These are phyloP conservation scores for Boletus smithii DNA, from an alignment of 1,284 basidiomycete species.

Conservation along the genomic window DNA sequence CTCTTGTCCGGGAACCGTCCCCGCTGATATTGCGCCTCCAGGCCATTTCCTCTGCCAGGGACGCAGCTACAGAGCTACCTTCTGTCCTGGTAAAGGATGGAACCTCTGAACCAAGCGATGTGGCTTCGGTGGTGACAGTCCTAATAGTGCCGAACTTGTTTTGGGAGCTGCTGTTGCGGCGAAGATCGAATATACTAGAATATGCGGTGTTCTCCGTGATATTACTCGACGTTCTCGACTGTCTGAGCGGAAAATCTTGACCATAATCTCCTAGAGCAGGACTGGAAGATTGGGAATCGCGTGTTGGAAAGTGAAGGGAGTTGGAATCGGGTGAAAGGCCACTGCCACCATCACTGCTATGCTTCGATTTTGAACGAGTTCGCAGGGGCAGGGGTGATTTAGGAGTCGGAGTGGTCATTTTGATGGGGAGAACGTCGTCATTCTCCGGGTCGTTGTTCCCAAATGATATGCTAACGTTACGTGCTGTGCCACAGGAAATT, in stretches of 20 bases:
- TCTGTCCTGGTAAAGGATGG: conserved; percentile 64
- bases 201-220: conserved; percentile 55
- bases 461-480: conserved; percentile 18
- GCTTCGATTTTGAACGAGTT: conserved; percentile 34
- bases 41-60: conserved; percentile 43
- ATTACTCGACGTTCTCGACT: conserved; percentile 50
- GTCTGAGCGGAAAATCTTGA: conserved; percentile 43
- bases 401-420: conserved; percentile 41
- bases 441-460: conserved; percentile 25
- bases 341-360: conserved; percentile 27
- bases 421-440: conserved; percentile 39
- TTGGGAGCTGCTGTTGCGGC: conserved; percentile 41
- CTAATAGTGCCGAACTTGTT: conserved; percentile 75
- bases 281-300: conserved; percentile 24
- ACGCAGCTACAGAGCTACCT: conserved; percentile 48
- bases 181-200: conserved; percentile 62
- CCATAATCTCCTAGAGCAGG: conserved; percentile 32
- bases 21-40: conserved; percentile 39
- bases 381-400: conserved; percentile 56
- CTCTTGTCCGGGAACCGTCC: conserved; percentile 39
- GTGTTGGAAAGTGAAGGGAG: conserved; percentile 31
- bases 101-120: conserved; percentile 53
- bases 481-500: conserved; percentile 32
- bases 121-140: conserved; percentile 73
- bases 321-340: conserved; percentile 28